phyloP scores from a whole-genome alignment of 2,329 filamentous ascomycete genomes.

The Xylariaceae sp. region DNA sequence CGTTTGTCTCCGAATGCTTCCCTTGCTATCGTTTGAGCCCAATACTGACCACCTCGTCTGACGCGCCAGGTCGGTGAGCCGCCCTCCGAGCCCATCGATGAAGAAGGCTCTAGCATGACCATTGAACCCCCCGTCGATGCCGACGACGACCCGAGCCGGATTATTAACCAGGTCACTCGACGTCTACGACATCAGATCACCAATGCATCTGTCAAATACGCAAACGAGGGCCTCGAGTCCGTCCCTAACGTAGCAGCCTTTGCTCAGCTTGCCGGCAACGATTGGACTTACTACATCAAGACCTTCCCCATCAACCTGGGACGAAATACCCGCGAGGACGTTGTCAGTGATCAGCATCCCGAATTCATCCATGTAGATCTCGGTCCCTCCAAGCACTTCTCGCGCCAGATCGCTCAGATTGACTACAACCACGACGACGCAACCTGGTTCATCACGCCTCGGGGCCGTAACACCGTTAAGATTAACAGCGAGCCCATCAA shows the following conservation, averaged over 20 bases:
- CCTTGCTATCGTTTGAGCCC: not conserved
- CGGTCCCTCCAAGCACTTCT: constrained; percentile 77
- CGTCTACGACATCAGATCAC: constrained; percentile 46
- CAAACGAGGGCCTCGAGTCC: constrained; percentile 60
- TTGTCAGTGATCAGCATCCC: constrained; percentile 41
- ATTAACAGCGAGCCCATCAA: constrained; percentile 72
- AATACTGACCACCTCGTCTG: constrained; percentile 12
- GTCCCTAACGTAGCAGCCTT: constrained; percentile 67
- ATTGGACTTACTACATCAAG: constrained; percentile 82
- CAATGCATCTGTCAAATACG: constrained; percentile 58
- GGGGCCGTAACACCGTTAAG: constrained; percentile 87
- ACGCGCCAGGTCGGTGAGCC: constrained; percentile 37
- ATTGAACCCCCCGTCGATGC: constrained; percentile 19
- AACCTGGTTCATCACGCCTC: constrained; percentile 80
- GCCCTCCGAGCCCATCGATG: constrained; percentile 42
- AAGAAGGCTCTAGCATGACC: constrained; percentile 23
- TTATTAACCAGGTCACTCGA: constrained; percentile 54
- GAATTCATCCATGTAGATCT: constrained; percentile 78
- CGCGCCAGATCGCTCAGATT: constrained; percentile 71
- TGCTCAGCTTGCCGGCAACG: constrained; percentile 75
- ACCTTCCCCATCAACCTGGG: constrained; percentile 74
- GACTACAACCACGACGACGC: constrained; percentile 65
- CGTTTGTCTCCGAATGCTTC: constrained; percentile 3
- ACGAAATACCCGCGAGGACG: constrained; percentile 54
- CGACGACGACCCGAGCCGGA: constrained; percentile 1